Base-by-base conservation (phyloP, 352 stramenopile species). In the Globisporangium nodosum region DNA sequence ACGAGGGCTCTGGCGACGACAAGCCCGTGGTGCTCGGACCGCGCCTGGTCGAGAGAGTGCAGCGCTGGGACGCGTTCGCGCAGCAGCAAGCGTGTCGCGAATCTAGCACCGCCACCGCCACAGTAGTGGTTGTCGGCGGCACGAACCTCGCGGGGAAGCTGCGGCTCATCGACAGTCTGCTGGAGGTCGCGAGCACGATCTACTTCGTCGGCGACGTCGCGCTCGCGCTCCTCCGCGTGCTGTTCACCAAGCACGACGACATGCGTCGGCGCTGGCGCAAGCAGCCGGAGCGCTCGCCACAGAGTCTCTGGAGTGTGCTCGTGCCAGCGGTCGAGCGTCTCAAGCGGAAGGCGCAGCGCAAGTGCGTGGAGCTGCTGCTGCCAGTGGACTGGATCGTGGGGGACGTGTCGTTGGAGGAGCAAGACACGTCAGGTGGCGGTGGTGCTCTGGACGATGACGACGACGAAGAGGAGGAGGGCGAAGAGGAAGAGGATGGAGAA, bases 171-270 rank as follows among this genome's bases (percentile, higher is more conserved):
- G 78, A 93, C 56, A 66, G 70, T 11, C 48, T 93, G 42, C 24
- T 93, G 3, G 77, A 93, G 46, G 53, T 76, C 18, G 79, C 66
- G 0, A 55, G 83, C 6, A 54, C 63, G 33, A 75, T 93, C 42
- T 93, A 84, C 60, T 79, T 93, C 60, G 75, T 80, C 9, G 81
- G 81, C 16, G 77, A 87, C 49, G 49, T 91, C 9, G 83, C 79
- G 0, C 72, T 77, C 49, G 73, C 71, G 40, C 47, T 93, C 2
- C 84, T 74, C 46, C 72, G 79, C 31, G 71, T 89, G 45, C 43
- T 87, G 4, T 66, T 65, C 42, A 64, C 64, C 18, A 65, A 75
- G 55, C 33, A 63, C 21, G 30, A 42, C 3, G 55, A 63, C 8
- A 53, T 15, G 57, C 49, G 57, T 11, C 35, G 35, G 3, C 3